A percentile compares a stretch with the other conserved stretches of the same genome.
These are phyloP conservation scores for Elaeis guineensis DNA, from an alignment of 176 grass and related monocot species.

Conservation along the genomic window DNA sequence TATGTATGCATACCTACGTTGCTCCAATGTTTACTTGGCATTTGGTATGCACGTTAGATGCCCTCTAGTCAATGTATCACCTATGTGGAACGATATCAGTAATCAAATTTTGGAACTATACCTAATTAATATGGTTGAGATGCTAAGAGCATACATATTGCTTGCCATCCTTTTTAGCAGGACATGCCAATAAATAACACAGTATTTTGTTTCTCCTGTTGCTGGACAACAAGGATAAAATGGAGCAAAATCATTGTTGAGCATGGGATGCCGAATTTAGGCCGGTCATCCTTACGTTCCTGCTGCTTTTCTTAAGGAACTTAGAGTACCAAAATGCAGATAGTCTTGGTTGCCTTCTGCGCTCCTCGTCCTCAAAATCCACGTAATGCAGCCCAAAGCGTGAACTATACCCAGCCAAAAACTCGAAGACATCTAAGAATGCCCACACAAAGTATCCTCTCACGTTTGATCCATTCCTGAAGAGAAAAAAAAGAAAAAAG, in stretches of 20 bases:
- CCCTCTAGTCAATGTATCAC: too few relatives aligned
- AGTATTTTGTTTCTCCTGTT: too few relatives aligned
- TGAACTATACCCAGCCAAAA: slow-evolving; percentile 26
- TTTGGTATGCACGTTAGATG: too few relatives aligned
- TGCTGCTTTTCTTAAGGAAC: slow-evolving; percentile 26
- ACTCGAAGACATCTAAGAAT: slow-evolving; percentile 63
- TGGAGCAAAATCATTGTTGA: background rate
- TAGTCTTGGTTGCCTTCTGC: slow-evolving; percentile 31
- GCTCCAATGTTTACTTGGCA: too few relatives aligned
- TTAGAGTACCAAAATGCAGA: slow-evolving; percentile 50
- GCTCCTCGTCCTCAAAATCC: slow-evolving; percentile 37
- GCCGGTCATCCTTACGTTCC: background rate
- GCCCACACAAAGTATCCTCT: slow-evolving; percentile 60
- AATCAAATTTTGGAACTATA: too few relatives aligned
- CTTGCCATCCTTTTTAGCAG: too few relatives aligned
- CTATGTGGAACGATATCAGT: too few relatives aligned
- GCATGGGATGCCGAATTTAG: background rate
- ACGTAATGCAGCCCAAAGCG: slow-evolving; percentile 53
- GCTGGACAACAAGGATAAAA: too few relatives aligned
- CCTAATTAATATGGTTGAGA: too few relatives aligned
- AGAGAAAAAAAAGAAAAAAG: background rate
- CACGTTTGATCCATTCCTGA: slow-evolving; percentile 55
- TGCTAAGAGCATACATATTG: too few relatives aligned
- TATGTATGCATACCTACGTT: too few relatives aligned
- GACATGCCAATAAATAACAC: too few relatives aligned